Base-by-base conservation (phyloP, 2,329 filamentous ascomycete genomes). In the Tolypocladium tropicale region DNA sequence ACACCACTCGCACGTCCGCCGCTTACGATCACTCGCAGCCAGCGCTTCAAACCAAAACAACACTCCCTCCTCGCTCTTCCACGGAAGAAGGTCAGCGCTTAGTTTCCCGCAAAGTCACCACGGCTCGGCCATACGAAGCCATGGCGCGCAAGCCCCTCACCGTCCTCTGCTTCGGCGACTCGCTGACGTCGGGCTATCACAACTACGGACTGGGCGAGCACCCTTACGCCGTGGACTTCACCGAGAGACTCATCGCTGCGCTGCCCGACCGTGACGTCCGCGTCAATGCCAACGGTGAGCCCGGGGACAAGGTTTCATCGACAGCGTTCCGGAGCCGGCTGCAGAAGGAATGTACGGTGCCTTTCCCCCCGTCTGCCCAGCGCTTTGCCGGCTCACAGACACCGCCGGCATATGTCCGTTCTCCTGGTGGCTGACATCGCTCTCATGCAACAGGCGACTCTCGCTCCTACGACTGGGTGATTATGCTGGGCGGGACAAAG, bases 401-500 rank as follows among this genome's bases (percentile, higher is more conserved):
- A n/a, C 4, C 21, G 39, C n/a, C 9, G 21, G 39, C 39, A 23
- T 21, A 23, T 23, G 9, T 11, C n/a, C 39, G 37, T 9, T 41
- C 39, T 23, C 51, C 4, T 48, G n/a, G 32, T 54, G 30, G 53
- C 37, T 34, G 6, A 34, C 37, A 18, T 7, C 21, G 36, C 49
- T 48, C 30, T 34, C n/a, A 32, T n/a, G n/a, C n/a, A n/a, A n/a
- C 33, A 68, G 67, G 62, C 55, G 52, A 61, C n/a, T 59, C 57
- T 33, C 58, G 59, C 4, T 56, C 59, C 1, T 83, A 73, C 60
- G 80, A 86, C 71, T 87, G 83, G 81, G 77, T 80, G 16, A 77
- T 88, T 34, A 68, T 86, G 5, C 75, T 88, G 2, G 84, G 81
- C 10, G 84, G 84, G 2, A 86, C 84, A 52, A 88, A 87, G 73